Evolutionary conservation across 768 basidiomycete genomes (phyloP), one percentile per base, ranked within the genome.

Genomic region (Tricholoma sp.): DNA sequence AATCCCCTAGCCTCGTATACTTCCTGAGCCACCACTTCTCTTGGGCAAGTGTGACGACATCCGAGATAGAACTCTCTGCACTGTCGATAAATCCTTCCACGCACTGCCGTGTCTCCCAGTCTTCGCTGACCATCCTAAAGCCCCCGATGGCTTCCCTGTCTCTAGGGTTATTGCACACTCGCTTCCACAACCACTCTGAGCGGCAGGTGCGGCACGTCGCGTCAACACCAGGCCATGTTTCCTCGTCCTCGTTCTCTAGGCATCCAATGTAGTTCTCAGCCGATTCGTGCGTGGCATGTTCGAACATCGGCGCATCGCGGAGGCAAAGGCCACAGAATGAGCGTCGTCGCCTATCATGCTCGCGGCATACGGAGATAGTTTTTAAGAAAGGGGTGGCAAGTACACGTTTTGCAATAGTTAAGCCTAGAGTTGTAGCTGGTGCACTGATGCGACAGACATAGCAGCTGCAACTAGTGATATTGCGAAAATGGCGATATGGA

Each of bases 81-180:
- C 87, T 73, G 55, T 90, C 88, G 37, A 90, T 69, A 70, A 88
- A 91, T n/a, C 79, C 79, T 52, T 87, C 86, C 11, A 91, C 76
- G 8, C 77, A 76, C 61, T 84, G 82, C 44, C 85, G 77, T 47
- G 82, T 82, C 66, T 88, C 86, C 85, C 84, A 86, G 61, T 89
- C 87, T 5, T 66, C 66, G 34, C 70, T 68, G 17, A 66, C 61
- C 50, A 75, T 65, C 6, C 65, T 60, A 17, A 66, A 65, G 6
- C 81, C 80, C n/a, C 83, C 80, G 31, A 87, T 71, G 0, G 82
- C 84, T 57, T 83, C 83, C 24, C 77, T 74, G 60, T 86, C 85
- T 17, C 75, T 65, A 13, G 76, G 67, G 37, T 74, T 77, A 3
- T 67, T 57, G n/a, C 69, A 65, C n/a, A 81, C 82, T 17, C 80